A percentile compares a stretch with the other conserved stretches of the same genome.
These are phyloP conservation scores for Gracilaria domingensis DNA, from an alignment of 23 red algal species.

Conservation along the genomic window DNA sequence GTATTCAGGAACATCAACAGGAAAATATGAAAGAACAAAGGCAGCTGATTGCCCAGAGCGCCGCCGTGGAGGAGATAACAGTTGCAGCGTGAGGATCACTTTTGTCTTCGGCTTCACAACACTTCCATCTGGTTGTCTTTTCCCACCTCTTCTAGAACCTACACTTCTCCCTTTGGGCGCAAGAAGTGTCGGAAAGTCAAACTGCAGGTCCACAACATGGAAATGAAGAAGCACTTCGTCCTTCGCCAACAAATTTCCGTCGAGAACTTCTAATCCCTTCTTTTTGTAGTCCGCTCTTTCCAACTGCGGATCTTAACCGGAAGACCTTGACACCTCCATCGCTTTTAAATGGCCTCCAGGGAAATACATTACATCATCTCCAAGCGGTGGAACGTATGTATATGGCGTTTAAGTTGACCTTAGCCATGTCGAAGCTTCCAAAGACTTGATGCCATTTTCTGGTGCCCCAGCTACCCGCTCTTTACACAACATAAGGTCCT, in stretches of 20 bases:
- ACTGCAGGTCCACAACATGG: constrained; percentile 55
- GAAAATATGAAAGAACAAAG: constrained; percentile 79
- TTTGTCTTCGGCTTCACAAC: constrained; percentile 45
- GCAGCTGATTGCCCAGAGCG: constrained; percentile 24
- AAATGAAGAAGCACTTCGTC: constrained; percentile 31
- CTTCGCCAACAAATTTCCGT: constrained; percentile 30
- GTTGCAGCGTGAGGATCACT: constrained; percentile 42
- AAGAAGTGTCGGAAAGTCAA: constrained; percentile 56
- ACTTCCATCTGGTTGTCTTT: constrained; percentile 13
- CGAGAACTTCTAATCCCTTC: constrained; percentile 30
- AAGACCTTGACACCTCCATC: constrained; percentile 54
- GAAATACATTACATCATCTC: constrained; percentile 87
- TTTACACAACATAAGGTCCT: constrained; percentile 26
- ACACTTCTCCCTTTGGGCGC: constrained; percentile 26
- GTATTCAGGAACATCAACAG: constrained; percentile 86
- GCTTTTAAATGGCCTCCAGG: constrained; percentile 75
- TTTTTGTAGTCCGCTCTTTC: constrained; percentile 23
- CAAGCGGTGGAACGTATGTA: constrained; percentile 86
- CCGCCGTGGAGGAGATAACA: constrained; percentile 25
- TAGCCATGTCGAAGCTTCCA: constrained; percentile 81
- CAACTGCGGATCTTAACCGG: constrained; percentile 61
- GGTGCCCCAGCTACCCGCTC: background rate
- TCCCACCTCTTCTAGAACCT: constrained; percentile 6
- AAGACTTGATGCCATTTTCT: background rate
- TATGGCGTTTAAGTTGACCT: constrained; percentile 60